These are phyloP conservation scores for Talaromyces piceae DNA, from an alignment of 2,329 filamentous ascomycete genomes.

Conservation along the genomic window DNA sequence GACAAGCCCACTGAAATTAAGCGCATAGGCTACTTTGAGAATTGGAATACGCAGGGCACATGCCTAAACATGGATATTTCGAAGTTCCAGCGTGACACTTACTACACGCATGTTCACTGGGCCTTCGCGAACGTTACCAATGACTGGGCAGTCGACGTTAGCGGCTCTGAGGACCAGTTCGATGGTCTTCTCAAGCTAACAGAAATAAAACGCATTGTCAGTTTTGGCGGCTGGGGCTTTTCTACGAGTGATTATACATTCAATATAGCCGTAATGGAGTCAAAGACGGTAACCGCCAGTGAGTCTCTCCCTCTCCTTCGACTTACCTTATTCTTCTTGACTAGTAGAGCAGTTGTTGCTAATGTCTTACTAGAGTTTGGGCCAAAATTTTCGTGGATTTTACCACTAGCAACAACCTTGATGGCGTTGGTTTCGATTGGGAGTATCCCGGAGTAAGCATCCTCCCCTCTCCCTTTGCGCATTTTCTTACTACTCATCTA, in stretches of 20 bases:
- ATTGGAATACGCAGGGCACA: constrained; percentile 14
- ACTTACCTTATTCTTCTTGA: not conserved
- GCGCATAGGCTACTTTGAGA: constrained; percentile 28
- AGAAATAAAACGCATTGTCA: not conserved
- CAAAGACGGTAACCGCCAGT: not conserved
- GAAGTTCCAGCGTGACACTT: not conserved
- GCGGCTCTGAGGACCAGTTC: not conserved
- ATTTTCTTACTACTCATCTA: not conserved
- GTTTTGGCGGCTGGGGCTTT: not conserved
- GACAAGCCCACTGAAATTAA: constrained; percentile 16
- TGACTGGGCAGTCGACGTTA: not conserved
- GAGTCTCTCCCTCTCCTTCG: not conserved
- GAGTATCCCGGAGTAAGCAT: constrained; percentile 28
- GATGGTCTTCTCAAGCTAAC: not conserved
- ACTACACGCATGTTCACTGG: constrained; percentile 1
- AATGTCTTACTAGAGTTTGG: not conserved
- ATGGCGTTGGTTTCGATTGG: constrained; percentile 29
- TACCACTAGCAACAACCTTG: not conserved
- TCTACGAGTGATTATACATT: not conserved
- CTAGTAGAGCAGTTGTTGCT: not conserved
- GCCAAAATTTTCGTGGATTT: not conserved
- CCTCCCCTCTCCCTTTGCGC: not conserved
- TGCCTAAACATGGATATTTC: not conserved
- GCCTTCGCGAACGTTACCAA: not conserved
- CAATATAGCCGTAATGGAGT: not conserved